Conservation (phyloP, 2,329 filamentous ascomycete species). For the Lecanicillium sp. region DNA sequence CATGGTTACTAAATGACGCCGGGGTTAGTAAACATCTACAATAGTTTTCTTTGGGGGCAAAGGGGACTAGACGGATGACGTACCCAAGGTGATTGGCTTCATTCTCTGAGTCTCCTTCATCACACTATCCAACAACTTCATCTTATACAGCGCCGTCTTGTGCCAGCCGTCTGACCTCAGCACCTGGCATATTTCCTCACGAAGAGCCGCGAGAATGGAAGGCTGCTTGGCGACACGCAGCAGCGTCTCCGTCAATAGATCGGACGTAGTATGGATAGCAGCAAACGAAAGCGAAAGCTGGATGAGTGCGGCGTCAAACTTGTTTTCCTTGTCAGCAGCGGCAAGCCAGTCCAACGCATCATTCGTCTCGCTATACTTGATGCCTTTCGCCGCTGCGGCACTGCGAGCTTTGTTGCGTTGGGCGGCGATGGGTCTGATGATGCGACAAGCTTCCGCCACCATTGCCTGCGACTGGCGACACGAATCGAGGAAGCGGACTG, state of each 20-base stretch:
- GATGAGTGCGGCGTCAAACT: constrained; percentile 9
- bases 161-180: constrained; percentile 26
- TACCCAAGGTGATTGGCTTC: constrained; percentile 26
- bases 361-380: constrained; percentile 29
- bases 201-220: constrained; percentile 26
- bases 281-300: constrained; percentile 30
- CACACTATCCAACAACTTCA: constrained; percentile 39
- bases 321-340: constrained; percentile 24
- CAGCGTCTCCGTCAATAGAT: constrained; percentile 13
- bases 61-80: too few relatives aligned
- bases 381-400: constrained; percentile 11
- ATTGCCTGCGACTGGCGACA: constrained; percentile 21
- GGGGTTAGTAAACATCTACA: neutral
- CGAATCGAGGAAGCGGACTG: constrained; percentile 34
- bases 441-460: constrained; percentile 1
- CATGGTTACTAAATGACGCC: constrained; percentile 4
- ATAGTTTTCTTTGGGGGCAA: too few relatives aligned
- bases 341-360: constrained; percentile 50
- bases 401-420: constrained; percentile 34
- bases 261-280: constrained; percentile 45
- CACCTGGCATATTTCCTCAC: constrained; percentile 27
- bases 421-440: constrained; percentile 30
- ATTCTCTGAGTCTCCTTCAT: constrained; percentile 42
- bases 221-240: constrained; percentile 29
- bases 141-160: constrained; percentile 31